Conservation (phyloP, 371 early-diverging fungal genomes). For the Mortierella polycephala region DNA sequence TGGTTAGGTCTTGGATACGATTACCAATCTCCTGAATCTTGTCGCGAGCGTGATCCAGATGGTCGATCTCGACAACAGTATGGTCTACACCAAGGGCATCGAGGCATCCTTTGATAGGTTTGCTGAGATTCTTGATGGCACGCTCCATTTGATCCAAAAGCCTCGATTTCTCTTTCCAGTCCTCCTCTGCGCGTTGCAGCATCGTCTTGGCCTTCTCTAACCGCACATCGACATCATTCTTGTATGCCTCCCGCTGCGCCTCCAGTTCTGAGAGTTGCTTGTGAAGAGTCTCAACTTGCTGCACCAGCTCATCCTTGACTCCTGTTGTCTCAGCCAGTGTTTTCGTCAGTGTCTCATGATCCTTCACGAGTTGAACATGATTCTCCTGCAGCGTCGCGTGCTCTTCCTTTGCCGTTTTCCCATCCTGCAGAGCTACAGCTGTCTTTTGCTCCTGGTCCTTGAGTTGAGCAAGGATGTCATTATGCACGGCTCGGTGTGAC, state of each 20-base stretch:
- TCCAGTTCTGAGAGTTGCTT: slow-evolving; percentile 41
- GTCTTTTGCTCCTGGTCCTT: slow-evolving; percentile 44
- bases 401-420: slow-evolving; percentile 19
- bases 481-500: slow-evolving; percentile 44
- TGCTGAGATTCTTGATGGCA: slow-evolving; percentile 19
- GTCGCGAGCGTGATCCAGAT: slow-evolving; percentile 23
- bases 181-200: slow-evolving; percentile 63
- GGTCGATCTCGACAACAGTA: slow-evolving; percentile 2
- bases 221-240: slow-evolving; percentile 57
- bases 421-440: slow-evolving; percentile 11
- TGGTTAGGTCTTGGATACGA: slow-evolving; percentile 13
- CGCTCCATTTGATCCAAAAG: slow-evolving; percentile 35
- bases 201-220: slow-evolving; percentile 62
- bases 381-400: slow-evolving; percentile 32
- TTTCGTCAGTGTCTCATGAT: slow-evolving; percentile 11
- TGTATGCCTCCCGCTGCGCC: slow-evolving; percentile 44
- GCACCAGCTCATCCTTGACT: slow-evolving; percentile 30
- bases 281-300: slow-evolving; percentile 24
- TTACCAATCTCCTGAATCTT: slow-evolving; percentile 17
- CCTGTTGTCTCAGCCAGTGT: slow-evolving; percentile 9
- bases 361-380: slow-evolving; percentile 54
- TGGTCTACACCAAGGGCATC: slow-evolving; percentile 11
- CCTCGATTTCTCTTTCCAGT: slow-evolving; percentile 58
- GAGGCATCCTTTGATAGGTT: slow-evolving; percentile 32
- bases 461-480: slow-evolving; percentile 41